phyloP scores from a whole-genome alignment of 1,284 basidiomycete genomes.

The Moesziomyces sp. region DNA sequence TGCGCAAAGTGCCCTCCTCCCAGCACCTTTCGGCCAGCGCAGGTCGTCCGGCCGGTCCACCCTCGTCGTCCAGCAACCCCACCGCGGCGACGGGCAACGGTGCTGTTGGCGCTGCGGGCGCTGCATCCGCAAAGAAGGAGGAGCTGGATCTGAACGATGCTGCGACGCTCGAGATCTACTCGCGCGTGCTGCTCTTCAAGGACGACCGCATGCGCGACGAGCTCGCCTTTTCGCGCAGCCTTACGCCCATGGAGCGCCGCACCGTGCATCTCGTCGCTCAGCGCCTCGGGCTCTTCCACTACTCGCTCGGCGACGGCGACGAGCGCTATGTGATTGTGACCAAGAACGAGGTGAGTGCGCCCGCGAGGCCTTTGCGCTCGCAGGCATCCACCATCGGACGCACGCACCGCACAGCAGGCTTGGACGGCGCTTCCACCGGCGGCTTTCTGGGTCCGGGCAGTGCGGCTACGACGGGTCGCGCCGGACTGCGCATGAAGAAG shows the following conservation, averaged over 20 bases:
- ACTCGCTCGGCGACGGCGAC: constrained; percentile 91
- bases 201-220: constrained; percentile 98
- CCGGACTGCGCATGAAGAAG: constrained; percentile 60
- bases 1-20: constrained; percentile 44
- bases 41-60: constrained; percentile 28
- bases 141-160: constrained; percentile 92
- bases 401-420: constrained; percentile 30
- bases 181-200: constrained; percentile 94
- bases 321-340: constrained; percentile 88
- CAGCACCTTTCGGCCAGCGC: constrained; percentile 21
- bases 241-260: constrained; percentile 85
- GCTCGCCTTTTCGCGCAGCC: constrained; percentile 88
- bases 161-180: constrained; percentile 94
- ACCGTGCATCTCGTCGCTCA: constrained; percentile 96
- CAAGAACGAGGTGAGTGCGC: constrained; percentile 55
- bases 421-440: constrained; percentile 16
- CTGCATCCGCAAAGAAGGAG: constrained; percentile 69
- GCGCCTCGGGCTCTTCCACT: constrained; percentile 92
- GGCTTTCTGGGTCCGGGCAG: constrained; percentile 49
- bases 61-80: constrained; percentile 38
- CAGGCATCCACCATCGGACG: constrained; percentile 61
- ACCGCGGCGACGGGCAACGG: constrained; percentile 71
- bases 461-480: constrained; percentile 52
- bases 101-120: constrained; percentile 71
- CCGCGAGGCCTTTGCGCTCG: constrained; percentile 43